Evolutionary conservation across 2,329 filamentous ascomycete species (phyloP), one percentile per base, ranked within the genome.

Genomic region (Ophiognomonia clavigignenti-juglandacearum): DNA sequence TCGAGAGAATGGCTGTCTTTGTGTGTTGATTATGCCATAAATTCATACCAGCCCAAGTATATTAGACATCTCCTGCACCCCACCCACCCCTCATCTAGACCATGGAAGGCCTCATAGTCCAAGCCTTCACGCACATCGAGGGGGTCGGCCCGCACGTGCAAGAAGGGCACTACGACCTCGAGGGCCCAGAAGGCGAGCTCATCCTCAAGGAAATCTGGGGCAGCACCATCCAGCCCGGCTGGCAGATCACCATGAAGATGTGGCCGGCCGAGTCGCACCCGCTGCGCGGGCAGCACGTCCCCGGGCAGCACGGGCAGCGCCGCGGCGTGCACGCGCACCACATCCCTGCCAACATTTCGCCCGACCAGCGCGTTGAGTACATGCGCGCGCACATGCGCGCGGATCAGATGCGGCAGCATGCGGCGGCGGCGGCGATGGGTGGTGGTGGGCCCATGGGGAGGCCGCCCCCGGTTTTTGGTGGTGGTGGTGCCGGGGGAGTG

Each of bases 21-120:
- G n/a, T n/a, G n/a, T n/a, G n/a, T n/a, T n/a, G n/a, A n/a, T n/a
- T n/a, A n/a, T n/a, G n/a, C n/a, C n/a, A n/a, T n/a, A n/a, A n/a
- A n/a, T n/a, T n/a, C n/a, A n/a, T n/a, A n/a, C n/a, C n/a, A n/a
- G n/a, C n/a, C n/a, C n/a, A n/a, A n/a, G n/a, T n/a, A n/a, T n/a
- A n/a, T n/a, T n/a, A n/a, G n/a, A n/a, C n/a, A n/a, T n/a, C n/a
- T n/a, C n/a, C n/a, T n/a, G n/a, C n/a, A n/a, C n/a, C n/a, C n/a
- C n/a, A n/a, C n/a, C n/a, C n/a, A n/a, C n/a, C n/a, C n/a, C n/a
- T n/a, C n/a, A n/a, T n/a, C 40, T 13, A 91, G 85, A 86, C 86
- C 16, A 92, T 93, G 86, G 86, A 92, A 63, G 84, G 88, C 39
- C 75, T 93, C 31, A 92, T 93, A 62, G 86, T 86, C 60, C 87